A percentile compares a stretch with the other conserved stretches of the same genome.
These are phyloP conservation scores for Marsdenia floribunda DNA, from an alignment of 257 asterid species.

Conservation along the genomic window DNA sequence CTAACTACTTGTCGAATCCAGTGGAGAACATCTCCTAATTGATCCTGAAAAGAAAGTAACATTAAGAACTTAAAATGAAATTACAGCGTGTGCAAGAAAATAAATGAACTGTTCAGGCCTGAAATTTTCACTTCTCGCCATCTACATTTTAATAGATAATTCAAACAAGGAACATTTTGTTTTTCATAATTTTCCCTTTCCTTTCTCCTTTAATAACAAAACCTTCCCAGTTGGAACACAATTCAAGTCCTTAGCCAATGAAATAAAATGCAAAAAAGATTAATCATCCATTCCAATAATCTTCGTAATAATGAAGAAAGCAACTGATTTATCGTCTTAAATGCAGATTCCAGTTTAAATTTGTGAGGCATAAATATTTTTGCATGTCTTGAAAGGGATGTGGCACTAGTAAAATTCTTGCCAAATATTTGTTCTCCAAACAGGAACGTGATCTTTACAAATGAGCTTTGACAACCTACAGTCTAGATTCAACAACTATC, in stretches of 20 bases:
- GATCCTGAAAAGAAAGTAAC: constrained; percentile 58
- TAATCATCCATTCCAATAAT: not conserved
- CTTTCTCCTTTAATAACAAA: not conserved
- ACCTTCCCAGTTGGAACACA: not conserved
- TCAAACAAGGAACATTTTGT: not conserved
- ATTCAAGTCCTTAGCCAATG: not conserved
- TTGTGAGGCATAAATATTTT: not conserved
- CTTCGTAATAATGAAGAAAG: not conserved
- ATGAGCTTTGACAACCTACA: not conserved
- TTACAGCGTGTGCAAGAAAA: not conserved
- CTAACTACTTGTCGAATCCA: constrained; percentile 91
- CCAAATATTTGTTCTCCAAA: not conserved
- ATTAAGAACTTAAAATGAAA: not conserved
- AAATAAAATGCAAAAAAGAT: not conserved
- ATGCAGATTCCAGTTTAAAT: not conserved
- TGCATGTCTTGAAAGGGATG: not conserved
- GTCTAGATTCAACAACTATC: not conserved
- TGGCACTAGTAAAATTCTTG: no score
- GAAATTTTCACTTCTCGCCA: not conserved
- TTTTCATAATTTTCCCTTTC: not conserved
- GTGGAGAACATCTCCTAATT: constrained; percentile 83
- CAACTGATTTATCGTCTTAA: not conserved
- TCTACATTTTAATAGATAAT: not conserved
- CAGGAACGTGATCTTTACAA: not conserved
- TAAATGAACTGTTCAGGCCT: not conserved